A percentile compares a stretch with the other conserved stretches of the same genome.
These are phyloP conservation scores for Stipa capillata DNA, from an alignment of 176 grass and related monocot genomes.

Conservation along the genomic window DNA sequence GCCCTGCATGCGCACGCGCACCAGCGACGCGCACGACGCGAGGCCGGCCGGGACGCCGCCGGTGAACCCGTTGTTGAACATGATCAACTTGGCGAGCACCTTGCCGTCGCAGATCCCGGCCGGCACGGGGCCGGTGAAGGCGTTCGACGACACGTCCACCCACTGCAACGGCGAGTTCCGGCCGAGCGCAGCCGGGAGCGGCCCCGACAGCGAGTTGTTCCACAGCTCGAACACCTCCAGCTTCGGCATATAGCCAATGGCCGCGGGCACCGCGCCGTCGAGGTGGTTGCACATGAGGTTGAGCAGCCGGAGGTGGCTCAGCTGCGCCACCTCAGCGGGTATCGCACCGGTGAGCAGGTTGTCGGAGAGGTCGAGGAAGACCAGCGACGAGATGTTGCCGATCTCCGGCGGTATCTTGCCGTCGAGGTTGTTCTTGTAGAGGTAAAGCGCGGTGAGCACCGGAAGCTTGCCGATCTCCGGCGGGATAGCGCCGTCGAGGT, in stretches of 20 bases:
- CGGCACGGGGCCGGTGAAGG: slow-evolving; percentile 47
- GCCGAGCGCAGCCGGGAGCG: slow-evolving; percentile 56
- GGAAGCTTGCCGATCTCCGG: slow-evolving; percentile 60
- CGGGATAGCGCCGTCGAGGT: slow-evolving; percentile 61
- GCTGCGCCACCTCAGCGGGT: slow-evolving; percentile 45
- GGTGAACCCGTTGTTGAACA: slow-evolving; percentile 81
- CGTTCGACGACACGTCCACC: slow-evolving; percentile 90
- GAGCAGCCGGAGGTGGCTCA: slow-evolving; percentile 58
- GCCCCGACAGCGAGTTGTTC: slow-evolving; percentile 81
- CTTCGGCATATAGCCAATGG: slow-evolving; percentile 46
- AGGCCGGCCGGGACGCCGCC: slow-evolving; percentile 57
- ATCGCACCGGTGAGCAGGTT: slow-evolving; percentile 55
- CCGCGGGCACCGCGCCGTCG: slow-evolving; percentile 46
- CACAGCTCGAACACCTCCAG: slow-evolving; percentile 83
- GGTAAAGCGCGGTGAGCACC: slow-evolving; percentile 50
- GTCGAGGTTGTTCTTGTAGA: slow-evolving; percentile 69
- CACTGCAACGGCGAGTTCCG: slow-evolving; percentile 67
- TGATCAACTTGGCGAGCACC: slow-evolving; percentile 64
- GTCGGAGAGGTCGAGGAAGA: slow-evolving; percentile 74
- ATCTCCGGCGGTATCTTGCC: slow-evolving; percentile 66
- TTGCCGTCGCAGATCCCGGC: slow-evolving; percentile 57
- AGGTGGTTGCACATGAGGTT: slow-evolving; percentile 97
- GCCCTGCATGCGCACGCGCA: slow-evolving; percentile 76
- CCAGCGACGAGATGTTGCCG: slow-evolving; percentile 57
- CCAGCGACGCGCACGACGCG: slow-evolving; percentile 59